phyloP scores from a whole-genome alignment of 768 basidiomycete species.

The Sporobolomyces phaffii region DNA sequence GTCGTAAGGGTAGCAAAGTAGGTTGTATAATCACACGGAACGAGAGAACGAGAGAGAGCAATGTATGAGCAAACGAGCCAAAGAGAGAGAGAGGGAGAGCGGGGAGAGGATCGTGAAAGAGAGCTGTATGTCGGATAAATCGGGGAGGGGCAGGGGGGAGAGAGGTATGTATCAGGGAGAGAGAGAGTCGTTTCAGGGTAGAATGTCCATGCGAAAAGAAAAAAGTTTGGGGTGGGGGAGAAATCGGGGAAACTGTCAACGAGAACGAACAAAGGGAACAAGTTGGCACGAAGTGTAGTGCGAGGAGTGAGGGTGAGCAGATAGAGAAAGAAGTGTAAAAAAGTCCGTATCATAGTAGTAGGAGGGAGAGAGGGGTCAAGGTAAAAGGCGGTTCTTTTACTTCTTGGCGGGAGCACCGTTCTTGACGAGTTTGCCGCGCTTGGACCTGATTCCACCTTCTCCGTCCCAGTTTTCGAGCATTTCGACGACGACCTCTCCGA shows the following conservation, averaged over 20 bases:
- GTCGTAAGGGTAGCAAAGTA: neutral
- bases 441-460: slow-evolving; percentile 7
- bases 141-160: no score
- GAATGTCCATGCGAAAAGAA: slow-evolving; percentile 4
- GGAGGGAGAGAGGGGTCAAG: neutral
- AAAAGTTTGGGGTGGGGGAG: neutral
- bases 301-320: neutral
- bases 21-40: neutral
- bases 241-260: neutral
- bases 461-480: slow-evolving; percentile 39
- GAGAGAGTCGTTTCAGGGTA: neutral
- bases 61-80: neutral
- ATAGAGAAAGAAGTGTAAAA: neutral
- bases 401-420: slow-evolving; percentile 14
- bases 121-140: neutral
- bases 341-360: no score
- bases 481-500: slow-evolving; percentile 43
- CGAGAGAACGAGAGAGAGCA: neutral
- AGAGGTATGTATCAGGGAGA: neutral
- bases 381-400: neutral
- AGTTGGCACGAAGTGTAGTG: no score
- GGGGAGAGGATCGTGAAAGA: neutral
- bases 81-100: neutral
- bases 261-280: neutral
- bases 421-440: slow-evolving; percentile 8